Conservation (phyloP, 2,329 filamentous ascomycete genomes). For the Monosporascus sp. region DNA sequence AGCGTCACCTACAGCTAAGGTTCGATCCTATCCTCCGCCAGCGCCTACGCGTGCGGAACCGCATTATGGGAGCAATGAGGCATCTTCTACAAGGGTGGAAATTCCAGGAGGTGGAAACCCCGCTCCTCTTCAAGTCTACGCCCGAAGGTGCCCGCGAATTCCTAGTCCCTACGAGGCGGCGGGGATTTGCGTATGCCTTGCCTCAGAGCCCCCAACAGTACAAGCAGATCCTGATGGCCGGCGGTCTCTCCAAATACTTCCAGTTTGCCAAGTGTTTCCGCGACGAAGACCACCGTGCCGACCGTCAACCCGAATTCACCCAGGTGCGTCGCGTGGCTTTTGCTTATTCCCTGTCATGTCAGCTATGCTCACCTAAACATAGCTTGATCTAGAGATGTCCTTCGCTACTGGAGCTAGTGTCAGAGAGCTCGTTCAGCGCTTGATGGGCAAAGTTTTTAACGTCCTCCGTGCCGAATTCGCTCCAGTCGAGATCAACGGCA, state of each 20-base stretch:
- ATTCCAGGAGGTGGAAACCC: slow-evolving; percentile 77
- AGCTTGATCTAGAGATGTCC: slow-evolving; percentile 91
- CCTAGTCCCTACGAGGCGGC: slow-evolving; percentile 75
- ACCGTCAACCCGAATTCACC: slow-evolving; percentile 94
- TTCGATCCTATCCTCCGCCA: slow-evolving; percentile 62
- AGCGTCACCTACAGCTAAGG: slow-evolving; percentile 79
- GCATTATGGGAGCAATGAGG: slow-evolving; percentile 31
- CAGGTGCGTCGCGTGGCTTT: slow-evolving; percentile 50
- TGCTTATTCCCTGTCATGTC: background rate
- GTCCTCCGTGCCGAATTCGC: slow-evolving; percentile 38
- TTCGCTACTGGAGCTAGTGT: slow-evolving; percentile 71
- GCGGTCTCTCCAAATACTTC: slow-evolving; percentile 75
- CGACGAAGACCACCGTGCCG: slow-evolving; percentile 87
- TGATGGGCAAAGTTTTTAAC: slow-evolving; percentile 52
- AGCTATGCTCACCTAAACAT: slow-evolving; percentile 5
- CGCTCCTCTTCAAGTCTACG: slow-evolving; percentile 93
- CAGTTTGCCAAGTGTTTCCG: slow-evolving; percentile 94
- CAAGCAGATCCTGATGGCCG: slow-evolving; percentile 95
- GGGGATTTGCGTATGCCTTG: slow-evolving; percentile 77
- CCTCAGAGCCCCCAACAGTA: slow-evolving; percentile 98
- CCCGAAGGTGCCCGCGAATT: slow-evolving; percentile 95
- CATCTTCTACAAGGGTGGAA: slow-evolving; percentile 44
- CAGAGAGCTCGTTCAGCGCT: slow-evolving; percentile 47
- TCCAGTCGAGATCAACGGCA: slow-evolving; percentile 21
- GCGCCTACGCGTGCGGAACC: slow-evolving; percentile 65